Percentiles rank a stretch among this genome's conserved stretches.
Conservation (phyloP, 106 monocot genomes). For the Alisma plantagoaquatica region DNA sequence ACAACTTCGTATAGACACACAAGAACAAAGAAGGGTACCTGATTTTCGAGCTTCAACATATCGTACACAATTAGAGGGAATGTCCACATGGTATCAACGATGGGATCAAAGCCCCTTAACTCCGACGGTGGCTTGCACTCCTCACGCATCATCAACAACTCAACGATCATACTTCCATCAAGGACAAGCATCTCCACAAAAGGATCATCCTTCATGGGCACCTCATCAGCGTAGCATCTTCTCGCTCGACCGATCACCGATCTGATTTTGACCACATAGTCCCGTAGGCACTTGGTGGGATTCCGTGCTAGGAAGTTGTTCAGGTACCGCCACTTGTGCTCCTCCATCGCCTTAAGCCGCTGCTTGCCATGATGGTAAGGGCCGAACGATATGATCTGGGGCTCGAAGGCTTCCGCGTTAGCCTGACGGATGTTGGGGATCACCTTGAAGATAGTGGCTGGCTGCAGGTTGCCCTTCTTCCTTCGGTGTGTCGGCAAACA, state of each 20-base stretch:
- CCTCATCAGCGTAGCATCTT: conserved; percentile 18
- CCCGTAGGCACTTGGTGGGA: not conserved
- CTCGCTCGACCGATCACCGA: conserved; percentile 1
- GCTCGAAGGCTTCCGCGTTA: not conserved
- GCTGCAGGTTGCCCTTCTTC: too few relatives aligned
- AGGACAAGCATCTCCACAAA: conserved; percentile 23
- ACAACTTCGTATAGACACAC: too few relatives aligned
- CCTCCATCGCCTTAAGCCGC: not conserved
- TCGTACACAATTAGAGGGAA: conserved; percentile 1
- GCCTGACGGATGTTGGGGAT: too few relatives aligned
- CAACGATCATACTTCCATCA: conserved; percentile 18
- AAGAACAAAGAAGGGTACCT: conserved; percentile 22
- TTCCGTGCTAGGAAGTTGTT: not conserved
- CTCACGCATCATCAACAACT: not conserved
- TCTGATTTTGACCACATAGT: not conserved
- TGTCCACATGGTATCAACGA: not conserved
- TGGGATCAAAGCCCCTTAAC: not conserved
- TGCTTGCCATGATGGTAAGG: conserved; percentile 7
- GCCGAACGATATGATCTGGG: conserved; percentile 10
- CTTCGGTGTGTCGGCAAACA: too few relatives aligned
- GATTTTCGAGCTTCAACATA: conserved; percentile 30
- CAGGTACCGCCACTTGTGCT: not conserved
- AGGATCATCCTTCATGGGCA: not conserved
- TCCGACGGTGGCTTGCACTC: too few relatives aligned
- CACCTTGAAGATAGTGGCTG: too few relatives aligned